Conservation (phyloP, 2,329 filamentous ascomycete genomes). For the Magnaporthiopsis poae region DNA sequence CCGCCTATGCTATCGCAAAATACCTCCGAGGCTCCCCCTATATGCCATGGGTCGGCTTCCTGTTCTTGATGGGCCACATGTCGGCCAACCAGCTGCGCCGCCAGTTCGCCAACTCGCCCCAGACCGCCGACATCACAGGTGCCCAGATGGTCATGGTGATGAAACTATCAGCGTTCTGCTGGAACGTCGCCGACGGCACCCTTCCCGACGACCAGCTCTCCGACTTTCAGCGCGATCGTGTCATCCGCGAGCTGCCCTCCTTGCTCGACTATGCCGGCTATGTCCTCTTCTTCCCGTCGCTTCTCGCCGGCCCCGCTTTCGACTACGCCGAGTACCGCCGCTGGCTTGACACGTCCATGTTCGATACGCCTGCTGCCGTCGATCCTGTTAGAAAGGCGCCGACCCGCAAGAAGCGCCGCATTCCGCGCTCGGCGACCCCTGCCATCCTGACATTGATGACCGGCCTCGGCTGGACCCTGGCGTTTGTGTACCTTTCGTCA, state of each 20-base stretch:
- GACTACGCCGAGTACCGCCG: slow-evolving; percentile 86
- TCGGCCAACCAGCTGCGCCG: slow-evolving; percentile 79
- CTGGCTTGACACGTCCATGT: slow-evolving; percentile 92
- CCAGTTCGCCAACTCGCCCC: slow-evolving; percentile 53
- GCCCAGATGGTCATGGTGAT: slow-evolving; percentile 98
- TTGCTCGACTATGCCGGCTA: slow-evolving; percentile 80
- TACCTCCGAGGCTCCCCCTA: slow-evolving; percentile 70
- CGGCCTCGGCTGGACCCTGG: slow-evolving; percentile 69
- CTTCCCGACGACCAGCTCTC: slow-evolving; percentile 71
- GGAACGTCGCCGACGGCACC: slow-evolving; percentile 91
- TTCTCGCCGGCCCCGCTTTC: slow-evolving; percentile 85
- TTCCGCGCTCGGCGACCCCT: slow-evolving; percentile 80
- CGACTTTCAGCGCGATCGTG: slow-evolving; percentile 74
- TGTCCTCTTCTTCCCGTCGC: slow-evolving; percentile 86
- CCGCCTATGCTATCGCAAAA: slow-evolving; percentile 72
- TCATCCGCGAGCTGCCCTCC: slow-evolving; percentile 62
- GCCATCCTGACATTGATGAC: slow-evolving; percentile 64
- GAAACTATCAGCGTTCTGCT: slow-evolving; percentile 94
- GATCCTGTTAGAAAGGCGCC: slow-evolving; percentile 77
- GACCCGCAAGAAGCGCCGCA: slow-evolving; percentile 81
- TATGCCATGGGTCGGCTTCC: slow-evolving; percentile 96
- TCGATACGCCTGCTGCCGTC: slow-evolving; percentile 70
- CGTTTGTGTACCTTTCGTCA: slow-evolving; percentile 63
- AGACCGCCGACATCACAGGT: slow-evolving; percentile 78
- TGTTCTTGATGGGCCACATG: slow-evolving; percentile 93